Percentiles rank a stretch among this genome's conserved stretches.
phyloP scores from a whole-genome alignment of 805 yeast genomes.

The Kodamaea restingae region DNA sequence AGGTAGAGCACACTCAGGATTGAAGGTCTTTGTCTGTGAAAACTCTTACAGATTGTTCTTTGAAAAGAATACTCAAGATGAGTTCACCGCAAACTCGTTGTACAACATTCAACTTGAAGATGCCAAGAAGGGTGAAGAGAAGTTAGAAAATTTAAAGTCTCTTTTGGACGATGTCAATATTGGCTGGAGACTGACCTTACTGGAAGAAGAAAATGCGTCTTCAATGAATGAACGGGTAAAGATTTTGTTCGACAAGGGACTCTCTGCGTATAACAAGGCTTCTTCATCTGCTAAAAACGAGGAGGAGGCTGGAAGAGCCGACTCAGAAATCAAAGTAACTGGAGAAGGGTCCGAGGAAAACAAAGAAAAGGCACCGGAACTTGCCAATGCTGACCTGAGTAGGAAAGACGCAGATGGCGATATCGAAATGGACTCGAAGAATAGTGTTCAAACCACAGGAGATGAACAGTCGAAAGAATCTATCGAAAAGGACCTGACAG shows the following conservation, averaged over 20 bases:
- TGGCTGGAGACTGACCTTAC: conserved; percentile 53
- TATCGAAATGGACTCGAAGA: neutral
- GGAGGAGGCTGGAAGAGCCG: conserved; percentile 7
- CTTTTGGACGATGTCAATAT: conserved; percentile 46
- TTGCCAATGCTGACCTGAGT: neutral
- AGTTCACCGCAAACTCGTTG: conserved; percentile 60
- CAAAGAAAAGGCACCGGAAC: conserved; percentile 5
- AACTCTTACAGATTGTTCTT: conserved; percentile 78
- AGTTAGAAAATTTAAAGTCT: conserved; percentile 29
- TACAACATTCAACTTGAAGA: conserved; percentile 37
- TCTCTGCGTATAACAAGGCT: conserved; percentile 11
- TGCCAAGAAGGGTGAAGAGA: conserved; percentile 23
- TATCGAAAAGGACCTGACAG: too few species aligned
- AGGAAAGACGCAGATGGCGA: neutral
- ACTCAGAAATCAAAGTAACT: conserved; percentile 8
- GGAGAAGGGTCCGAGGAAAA: conserved; percentile 3
- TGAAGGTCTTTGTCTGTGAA: conserved; percentile 74
- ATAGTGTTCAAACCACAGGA: too few species aligned
- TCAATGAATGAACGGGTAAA: conserved; percentile 27
- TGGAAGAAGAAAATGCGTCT: conserved; percentile 34
- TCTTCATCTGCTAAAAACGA: conserved; percentile 11
- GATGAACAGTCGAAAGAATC: too few species aligned
- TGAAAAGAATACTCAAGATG: conserved; percentile 75
- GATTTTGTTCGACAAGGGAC: conserved; percentile 39
- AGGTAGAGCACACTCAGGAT: conserved; percentile 63